Base-by-base conservation (phyloP, 805 yeast genomes). In the Metschnikowia proteae region DNA sequence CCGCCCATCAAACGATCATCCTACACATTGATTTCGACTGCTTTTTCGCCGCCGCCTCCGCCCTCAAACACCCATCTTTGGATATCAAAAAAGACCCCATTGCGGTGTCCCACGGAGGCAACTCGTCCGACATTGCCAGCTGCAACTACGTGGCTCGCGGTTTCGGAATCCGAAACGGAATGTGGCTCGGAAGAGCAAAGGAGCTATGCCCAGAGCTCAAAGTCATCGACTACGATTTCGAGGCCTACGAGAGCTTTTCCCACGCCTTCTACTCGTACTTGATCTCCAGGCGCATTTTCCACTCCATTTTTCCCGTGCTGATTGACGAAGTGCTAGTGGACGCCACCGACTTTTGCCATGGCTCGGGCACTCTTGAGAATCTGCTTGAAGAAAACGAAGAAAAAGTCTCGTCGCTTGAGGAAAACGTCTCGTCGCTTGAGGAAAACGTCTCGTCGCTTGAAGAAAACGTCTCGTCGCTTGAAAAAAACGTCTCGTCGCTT, bases 11-110 rank as follows among this genome's bases (percentile, higher is more conserved):
- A 5, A 41, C 32, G 4, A 61, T 76, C 1, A 78, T 91, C 7
- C 62, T 91, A 47, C 97, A 92, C 63, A 75, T 92, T 31, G 99
- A 92, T 63, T 92, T 90, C 64, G 99, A 92, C 64, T 89, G 96
- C 55, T 92, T 94, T 60, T 92, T 92, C 67, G 97, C 91, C 2
- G 78, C 95, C 0, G 97, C 86, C 0, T 86, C 97, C 0, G 78
- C 88, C 3, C 66, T 82, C 47, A 72, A 67, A 11, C 69, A 73
- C 37, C 84, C 86, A 0, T 73, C 81, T 2, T 60, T 84, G 13
- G 80, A 79, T 50, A 75, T 80, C 51, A 66, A 57, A 32, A 74
- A 38, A 50, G 69, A 56, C 65, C 84, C 75, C 71, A 84, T 61
- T 65, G 92, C 66, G 70, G 96, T 72, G 71, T 74, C 84, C 0